Conservation (phyloP, 768 basidiomycete genomes). For the Mycena epipterygia region DNA sequence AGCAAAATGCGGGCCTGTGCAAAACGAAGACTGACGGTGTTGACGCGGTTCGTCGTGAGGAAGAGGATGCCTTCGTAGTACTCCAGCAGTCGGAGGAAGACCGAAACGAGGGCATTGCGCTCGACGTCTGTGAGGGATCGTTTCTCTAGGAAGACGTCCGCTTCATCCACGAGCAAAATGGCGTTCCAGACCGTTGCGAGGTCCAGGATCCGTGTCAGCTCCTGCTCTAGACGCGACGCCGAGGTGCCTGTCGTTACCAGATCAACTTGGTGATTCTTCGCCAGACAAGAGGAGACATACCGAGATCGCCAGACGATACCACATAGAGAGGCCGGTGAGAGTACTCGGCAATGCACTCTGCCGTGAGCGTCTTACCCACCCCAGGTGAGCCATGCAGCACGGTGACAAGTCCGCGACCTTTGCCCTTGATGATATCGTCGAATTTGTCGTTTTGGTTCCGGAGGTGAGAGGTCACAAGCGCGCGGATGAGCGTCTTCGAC, state of each 20-base stretch:
- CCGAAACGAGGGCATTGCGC: slow-evolving; percentile 39
- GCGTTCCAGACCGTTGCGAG: slow-evolving; percentile 39
- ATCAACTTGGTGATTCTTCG: background rate
- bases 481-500: slow-evolving; percentile 27
- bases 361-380: slow-evolving; percentile 39
- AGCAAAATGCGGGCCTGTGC: background rate
- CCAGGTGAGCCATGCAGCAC: slow-evolving; percentile 36
- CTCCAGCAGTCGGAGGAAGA: slow-evolving; percentile 39
- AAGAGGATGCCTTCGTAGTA: slow-evolving; percentile 36
- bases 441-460: slow-evolving; percentile 22
- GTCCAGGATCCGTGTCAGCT: slow-evolving; percentile 31
- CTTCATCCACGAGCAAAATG: slow-evolving; percentile 41
- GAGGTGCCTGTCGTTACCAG: slow-evolving; percentile 6
- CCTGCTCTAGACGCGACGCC: slow-evolving; percentile 28
- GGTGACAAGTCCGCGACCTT: slow-evolving; percentile 32
- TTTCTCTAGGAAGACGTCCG: slow-evolving; percentile 42
- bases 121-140: slow-evolving; percentile 34
- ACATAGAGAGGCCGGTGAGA: slow-evolving; percentile 37
- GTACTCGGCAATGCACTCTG: slow-evolving; percentile 39
- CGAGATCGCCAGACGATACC: slow-evolving; percentile 40
- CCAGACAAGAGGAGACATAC: slow-evolving; percentile 9
- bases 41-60: slow-evolving; percentile 36
- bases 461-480: slow-evolving; percentile 24
- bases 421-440: slow-evolving; percentile 36
- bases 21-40: background rate